Evolutionary conservation across 2,329 filamentous ascomycete genomes (phyloP), one percentile per base, ranked within the genome.

Genomic region (Fusarium brachygibbosum): DNA sequence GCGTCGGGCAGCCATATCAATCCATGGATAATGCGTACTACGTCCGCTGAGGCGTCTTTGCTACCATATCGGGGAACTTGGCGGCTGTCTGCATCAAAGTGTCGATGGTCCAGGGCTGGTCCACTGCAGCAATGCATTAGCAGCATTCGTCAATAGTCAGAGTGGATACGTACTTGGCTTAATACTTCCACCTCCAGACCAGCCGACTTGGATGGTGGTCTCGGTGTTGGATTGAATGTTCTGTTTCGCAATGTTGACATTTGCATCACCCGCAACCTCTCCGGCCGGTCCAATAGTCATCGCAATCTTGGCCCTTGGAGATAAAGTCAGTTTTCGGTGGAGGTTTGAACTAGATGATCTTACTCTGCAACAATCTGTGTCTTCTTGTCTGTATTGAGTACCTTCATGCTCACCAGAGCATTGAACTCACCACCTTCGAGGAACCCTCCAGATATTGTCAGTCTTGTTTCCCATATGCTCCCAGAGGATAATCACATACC

Each of bases 361-460:
- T 35, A 53, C 51, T 54, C n/a, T 6, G 51, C 51, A 7, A 25
- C 41, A 2, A 54, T 54, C 6, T 45, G 31, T 1, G n/a, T 54
- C 2, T 34, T 17, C 23, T 54, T 54, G 4, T 45, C 53, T 13
- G 49, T 56, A 4, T 57, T 51, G 1, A 50, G 21, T 1, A 57
- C 45, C 5, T 57, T 57, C 54, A 57, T 57, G 12, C 54, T 57
- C 3, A 57, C 54, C 1, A 57, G 13, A 14, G 54, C 44, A 19
- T 57, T 57, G 1, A 57, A 57, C 21, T 57, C 44, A 19, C 50
- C 50, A 44, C 50, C 50, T 6, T 53, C 52, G 1, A 31, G 14
- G 2, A 52, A 31, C 0, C 35, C 29, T 29, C 23, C 23, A 25
- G 23, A 25, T 25, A 5, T 5, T 25, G 23, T 25, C 23, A 25